phyloP scores from a whole-genome alignment of 257 asterid genomes.

The Striga asiatica region DNA sequence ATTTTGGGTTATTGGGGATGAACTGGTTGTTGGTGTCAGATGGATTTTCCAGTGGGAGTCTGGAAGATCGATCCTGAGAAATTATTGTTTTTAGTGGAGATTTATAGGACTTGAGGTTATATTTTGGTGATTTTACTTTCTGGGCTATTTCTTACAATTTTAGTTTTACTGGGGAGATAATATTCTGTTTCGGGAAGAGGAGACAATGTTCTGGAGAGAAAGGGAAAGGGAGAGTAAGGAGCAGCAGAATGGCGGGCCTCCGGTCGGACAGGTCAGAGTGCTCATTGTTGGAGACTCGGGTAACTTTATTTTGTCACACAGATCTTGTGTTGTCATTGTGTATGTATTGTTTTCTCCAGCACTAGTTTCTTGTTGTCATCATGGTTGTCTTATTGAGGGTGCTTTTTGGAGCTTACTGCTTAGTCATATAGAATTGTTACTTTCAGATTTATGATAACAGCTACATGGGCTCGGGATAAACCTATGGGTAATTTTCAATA shows the following conservation, averaged over 20 bases:
- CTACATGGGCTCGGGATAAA: neutral
- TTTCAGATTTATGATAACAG: neutral
- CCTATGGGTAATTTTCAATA: neutral
- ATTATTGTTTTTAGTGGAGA: neutral
- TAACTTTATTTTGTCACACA: constrained; percentile 14
- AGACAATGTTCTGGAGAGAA: constrained; percentile 85
- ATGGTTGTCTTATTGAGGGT: neutral
- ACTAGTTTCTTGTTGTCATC: neutral
- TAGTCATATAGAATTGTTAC: neutral
- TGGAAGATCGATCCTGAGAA: constrained; percentile 8
- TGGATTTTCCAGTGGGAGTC: constrained; percentile 10
- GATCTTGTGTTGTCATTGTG: neutral
- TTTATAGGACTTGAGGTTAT: neutral
- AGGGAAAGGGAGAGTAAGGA: constrained; percentile 42
- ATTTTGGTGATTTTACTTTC: neutral
- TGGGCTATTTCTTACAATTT: neutral
- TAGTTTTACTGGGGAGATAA: neutral
- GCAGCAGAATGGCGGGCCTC: constrained; percentile 77
- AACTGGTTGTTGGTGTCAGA: constrained; percentile 13
- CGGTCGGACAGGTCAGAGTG: constrained; percentile 89
- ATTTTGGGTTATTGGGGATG: constrained; percentile 9
- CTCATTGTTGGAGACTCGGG: constrained; percentile 94
- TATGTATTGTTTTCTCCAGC: neutral
- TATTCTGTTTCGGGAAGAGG: constrained; percentile 4
- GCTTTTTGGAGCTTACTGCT: neutral